Percentiles rank a stretch among this genome's conserved stretches.
These are phyloP conservation scores for Priceomyces fermenticarens DNA, from an alignment of 805 yeast genomes.

Conservation along the genomic window DNA sequence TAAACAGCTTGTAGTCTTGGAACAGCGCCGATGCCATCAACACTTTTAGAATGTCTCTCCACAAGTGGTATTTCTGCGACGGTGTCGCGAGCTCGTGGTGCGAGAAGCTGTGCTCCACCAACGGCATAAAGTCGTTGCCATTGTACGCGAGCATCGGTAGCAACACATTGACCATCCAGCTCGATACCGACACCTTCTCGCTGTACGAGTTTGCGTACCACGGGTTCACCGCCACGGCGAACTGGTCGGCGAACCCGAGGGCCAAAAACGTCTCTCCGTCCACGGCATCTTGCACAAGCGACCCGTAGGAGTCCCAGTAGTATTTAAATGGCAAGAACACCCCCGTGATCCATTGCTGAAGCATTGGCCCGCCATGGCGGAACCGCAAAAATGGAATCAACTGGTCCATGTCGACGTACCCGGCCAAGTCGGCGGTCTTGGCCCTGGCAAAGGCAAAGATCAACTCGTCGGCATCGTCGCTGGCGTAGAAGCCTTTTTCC, in stretches of 20 bases:
- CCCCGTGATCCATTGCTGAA: conserved; percentile 26
- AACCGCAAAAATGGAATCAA: conserved; percentile 13
- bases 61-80: conserved; percentile 16
- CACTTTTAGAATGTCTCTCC: conserved; percentile 17
- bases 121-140: conserved; percentile 19
- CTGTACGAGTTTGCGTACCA: conserved; percentile 10
- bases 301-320: conserved; percentile 26
- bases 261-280: conserved; percentile 14
- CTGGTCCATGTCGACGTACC: conserved; percentile 15
- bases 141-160: conserved; percentile 24
- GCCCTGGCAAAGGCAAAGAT: conserved; percentile 18
- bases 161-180: conserved; percentile 27
- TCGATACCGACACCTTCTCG: conserved; percentile 12
- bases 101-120: conserved; percentile 23
- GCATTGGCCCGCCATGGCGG: conserved; percentile 12
- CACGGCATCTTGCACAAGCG: conserved; percentile 4
- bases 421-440: conserved; percentile 17
- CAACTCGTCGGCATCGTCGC: conserved; percentile 1
- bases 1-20: conserved; percentile 10
- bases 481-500: neutral
- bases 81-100: conserved; percentile 4
- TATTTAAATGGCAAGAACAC: conserved; percentile 25
- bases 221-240: conserved; percentile 23
- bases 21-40: conserved; percentile 9
- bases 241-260: conserved; percentile 13